Conservation (phyloP, 768 basidiomycete genomes). For the Dentipellis sp. region DNA sequence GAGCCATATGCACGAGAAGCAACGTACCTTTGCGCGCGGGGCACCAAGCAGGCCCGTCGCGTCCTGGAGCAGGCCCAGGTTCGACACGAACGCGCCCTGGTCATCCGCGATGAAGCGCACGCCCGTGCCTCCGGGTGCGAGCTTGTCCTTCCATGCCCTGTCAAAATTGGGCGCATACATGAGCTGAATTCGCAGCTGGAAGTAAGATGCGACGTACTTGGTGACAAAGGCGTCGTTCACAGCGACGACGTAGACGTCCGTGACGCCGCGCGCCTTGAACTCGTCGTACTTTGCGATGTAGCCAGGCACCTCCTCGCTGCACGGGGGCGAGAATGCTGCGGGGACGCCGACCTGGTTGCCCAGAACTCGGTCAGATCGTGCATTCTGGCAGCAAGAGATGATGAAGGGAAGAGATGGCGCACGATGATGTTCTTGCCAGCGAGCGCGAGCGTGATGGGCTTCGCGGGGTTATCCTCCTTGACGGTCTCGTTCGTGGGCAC, state of each 20-base stretch:
- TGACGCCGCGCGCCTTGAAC: constrained; percentile 71
- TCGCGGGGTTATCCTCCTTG: constrained; percentile 9
- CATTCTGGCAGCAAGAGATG: background rate
- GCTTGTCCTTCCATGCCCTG: constrained; percentile 55
- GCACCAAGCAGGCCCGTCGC: constrained; percentile 51
- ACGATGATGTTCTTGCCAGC: constrained; percentile 11
- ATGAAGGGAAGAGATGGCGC: background rate
- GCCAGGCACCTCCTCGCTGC: constrained; percentile 11
- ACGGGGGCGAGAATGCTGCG: constrained; percentile 13
- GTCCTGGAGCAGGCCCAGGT: constrained; percentile 36
- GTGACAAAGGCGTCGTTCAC: constrained; percentile 76
- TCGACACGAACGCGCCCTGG: constrained; percentile 35
- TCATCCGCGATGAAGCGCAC: constrained; percentile 45
- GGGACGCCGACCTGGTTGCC: constrained; percentile 10
- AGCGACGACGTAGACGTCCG: constrained; percentile 59
- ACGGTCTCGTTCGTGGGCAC: constrained; percentile 5
- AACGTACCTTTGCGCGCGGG: constrained; percentile 44
- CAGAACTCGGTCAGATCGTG: background rate
- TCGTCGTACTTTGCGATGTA: constrained; percentile 60
- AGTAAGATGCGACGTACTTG: constrained; percentile 1
- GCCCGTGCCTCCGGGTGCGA: constrained; percentile 45
- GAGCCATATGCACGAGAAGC: background rate
- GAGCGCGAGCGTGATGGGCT: constrained; percentile 1
- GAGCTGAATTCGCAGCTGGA: background rate
- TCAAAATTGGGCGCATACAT: background rate